Evolutionary conservation across 2,329 filamentous ascomycete species (phyloP).

Genomic region (Niveomyces coronatus): DNA sequence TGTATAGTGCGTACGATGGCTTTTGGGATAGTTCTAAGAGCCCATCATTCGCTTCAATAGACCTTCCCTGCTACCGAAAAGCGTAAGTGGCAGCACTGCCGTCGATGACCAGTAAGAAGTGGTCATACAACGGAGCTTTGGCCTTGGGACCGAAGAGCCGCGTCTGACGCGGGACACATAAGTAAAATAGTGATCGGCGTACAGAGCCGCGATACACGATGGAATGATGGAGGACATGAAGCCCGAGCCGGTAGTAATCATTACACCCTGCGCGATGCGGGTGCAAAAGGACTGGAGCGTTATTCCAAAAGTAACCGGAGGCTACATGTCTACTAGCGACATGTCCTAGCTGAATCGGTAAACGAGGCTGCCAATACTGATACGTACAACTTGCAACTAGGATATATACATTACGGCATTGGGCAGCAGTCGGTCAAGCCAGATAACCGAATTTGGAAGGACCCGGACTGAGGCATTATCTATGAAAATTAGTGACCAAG

Average conservation of each 20-base stretch:
- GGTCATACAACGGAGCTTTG: slow-evolving; percentile 34
- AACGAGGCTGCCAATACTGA: slow-evolving; percentile 20
- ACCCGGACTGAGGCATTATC: slow-evolving; percentile 4
- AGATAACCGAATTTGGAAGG: slow-evolving; percentile 3
- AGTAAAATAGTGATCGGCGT: slow-evolving; percentile 33
- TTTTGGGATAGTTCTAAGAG: slow-evolving; percentile 30
- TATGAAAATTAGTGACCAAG: not conserved
- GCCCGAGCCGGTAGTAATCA: slow-evolving; percentile 27
- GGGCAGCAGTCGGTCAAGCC: slow-evolving; percentile 4
- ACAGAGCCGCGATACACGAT: slow-evolving; percentile 25
- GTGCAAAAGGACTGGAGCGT: slow-evolving; percentile 13
- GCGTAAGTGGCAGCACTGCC: slow-evolving; percentile 36
- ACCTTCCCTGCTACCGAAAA: slow-evolving; percentile 29
- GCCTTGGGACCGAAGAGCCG: slow-evolving; percentile 37
- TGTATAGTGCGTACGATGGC: slow-evolving; percentile 35
- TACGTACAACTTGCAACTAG: slow-evolving; percentile 14
- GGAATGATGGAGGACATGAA: slow-evolving; percentile 30
- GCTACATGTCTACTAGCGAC: slow-evolving; percentile 22
- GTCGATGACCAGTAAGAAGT: slow-evolving; percentile 34
- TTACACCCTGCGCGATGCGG: slow-evolving; percentile 28
- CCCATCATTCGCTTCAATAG: slow-evolving; percentile 14
- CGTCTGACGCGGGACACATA: slow-evolving; percentile 37
- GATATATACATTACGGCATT: slow-evolving; percentile 20
- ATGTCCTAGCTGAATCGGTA: slow-evolving; percentile 25
- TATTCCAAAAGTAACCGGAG: slow-evolving; percentile 14